Percentiles rank a stretch among this genome's conserved stretches.
Conservation (phyloP, 2,329 filamentous ascomycete species). For the Fusarium sp. region DNA sequence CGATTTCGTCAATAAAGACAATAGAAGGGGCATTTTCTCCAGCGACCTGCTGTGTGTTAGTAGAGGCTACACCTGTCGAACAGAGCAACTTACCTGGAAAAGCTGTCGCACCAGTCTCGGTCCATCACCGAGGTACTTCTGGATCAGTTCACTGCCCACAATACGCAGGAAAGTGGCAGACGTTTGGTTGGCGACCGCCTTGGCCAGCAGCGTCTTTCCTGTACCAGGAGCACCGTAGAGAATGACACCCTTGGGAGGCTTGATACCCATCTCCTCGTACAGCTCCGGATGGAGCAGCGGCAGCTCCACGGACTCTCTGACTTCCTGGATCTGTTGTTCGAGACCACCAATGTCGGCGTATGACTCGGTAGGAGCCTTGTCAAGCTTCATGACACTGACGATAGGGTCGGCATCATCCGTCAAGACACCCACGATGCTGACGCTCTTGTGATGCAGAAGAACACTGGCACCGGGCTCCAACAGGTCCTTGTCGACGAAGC, state of each 20-base stretch:
- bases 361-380: conserved; percentile 97
- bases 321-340: conserved; percentile 95
- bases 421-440: conserved; percentile 95
- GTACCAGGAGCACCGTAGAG: conserved; percentile 97
- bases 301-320: conserved; percentile 94
- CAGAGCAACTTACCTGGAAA: conserved; percentile 69
- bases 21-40: conserved; percentile 96
- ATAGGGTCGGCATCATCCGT: conserved; percentile 95
- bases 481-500: conserved; percentile 98
- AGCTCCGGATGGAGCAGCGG: conserved; percentile 94
- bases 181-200: conserved; percentile 98
- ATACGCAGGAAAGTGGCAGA: conserved; percentile 98
- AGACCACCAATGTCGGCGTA: conserved; percentile 98
- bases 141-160: conserved; percentile 95
- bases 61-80: background rate
- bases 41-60: conserved; percentile 68
- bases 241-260: conserved; percentile 98
- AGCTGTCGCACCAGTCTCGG: conserved; percentile 94
- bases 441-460: conserved; percentile 94
- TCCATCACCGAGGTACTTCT: conserved; percentile 98
- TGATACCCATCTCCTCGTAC: conserved; percentile 99
- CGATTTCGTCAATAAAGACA: conserved; percentile 99
- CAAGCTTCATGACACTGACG: conserved; percentile 98
- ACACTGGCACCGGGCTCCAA: conserved; percentile 96
- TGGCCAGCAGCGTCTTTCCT: conserved; percentile 93